Base-by-base conservation (phyloP, 148 eudicot species). In the Nepenthes mirabilis region DNA sequence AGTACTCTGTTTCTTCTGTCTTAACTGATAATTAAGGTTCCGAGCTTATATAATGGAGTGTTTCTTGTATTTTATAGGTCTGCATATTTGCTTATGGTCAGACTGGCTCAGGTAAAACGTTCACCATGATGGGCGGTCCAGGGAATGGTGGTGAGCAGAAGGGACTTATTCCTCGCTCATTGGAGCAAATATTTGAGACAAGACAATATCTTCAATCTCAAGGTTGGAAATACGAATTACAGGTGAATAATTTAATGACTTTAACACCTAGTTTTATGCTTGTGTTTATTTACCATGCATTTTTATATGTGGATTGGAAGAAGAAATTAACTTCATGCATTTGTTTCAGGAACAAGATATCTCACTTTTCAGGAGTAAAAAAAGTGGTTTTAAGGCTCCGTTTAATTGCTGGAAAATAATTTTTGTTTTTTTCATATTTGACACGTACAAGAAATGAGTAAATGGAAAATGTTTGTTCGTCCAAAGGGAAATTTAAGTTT, bases 31-130 rank as follows among this genome's bases (percentile, higher is more conserved):
- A 10, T 9, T 61, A 34, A 47, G 32, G 37, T 66, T 59, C 53
- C 3, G 2, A 23, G 23, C 23, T 34, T 57, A 68, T 51, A 37
- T 9, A 14, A 35, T 40, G 52, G 62, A 55, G 58, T 23, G 23
- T 23, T 23, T 23, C 43, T 58, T 63, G 0, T 34, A 23, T 40
- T 56, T 64, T 23, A 56, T 68, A 88, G 99, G 99, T 93, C 50
- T 93, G 96, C 69, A 89, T 93, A 34, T 93, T 93, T 74, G 96
- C 99, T 36, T 93, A 93, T 67, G 99, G 99, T 54, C 99, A 93
- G 76, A 93, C 99, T 47, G 99, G 99, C 60, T 93, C 99, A 6
- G 99, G 99, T 48, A 93, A 88, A 73, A 93, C 99, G 11, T 81
- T 78, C 71, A 93, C 99, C 34, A 93, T 93, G 99, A 93, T 93